Conservation (phyloP, 2,329 filamentous ascomycete species). For the Parafenestella ontariensis region DNA sequence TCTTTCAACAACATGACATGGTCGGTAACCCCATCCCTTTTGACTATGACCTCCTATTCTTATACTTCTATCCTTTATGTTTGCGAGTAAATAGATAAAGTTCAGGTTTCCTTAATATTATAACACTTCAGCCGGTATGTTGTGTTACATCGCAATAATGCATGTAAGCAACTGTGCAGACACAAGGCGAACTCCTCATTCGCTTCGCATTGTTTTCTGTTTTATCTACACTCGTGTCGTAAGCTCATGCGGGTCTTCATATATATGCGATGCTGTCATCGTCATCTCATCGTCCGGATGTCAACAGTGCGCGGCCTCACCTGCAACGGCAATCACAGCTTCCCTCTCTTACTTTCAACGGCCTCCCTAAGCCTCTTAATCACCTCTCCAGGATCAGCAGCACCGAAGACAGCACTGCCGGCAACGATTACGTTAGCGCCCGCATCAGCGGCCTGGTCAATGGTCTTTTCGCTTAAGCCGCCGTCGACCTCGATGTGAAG, state of each 20-base stretch:
- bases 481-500: constrained; percentile 98
- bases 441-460: constrained; percentile 91
- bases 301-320: background rate
- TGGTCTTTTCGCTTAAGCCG: constrained; percentile 84
- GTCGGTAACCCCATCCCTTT: too few relatives aligned
- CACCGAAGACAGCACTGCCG: constrained; percentile 93
- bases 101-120: background rate
- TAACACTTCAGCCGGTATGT: constrained; percentile 2
- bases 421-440: constrained; percentile 98
- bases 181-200: background rate
- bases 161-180: constrained; percentile 11
- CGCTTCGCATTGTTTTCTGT: background rate
- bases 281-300: background rate
- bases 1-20: too few relatives aligned
- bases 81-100: background rate
- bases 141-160: constrained; percentile 11
- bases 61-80: too few relatives aligned
- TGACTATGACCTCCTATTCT: too few relatives aligned
- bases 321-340: constrained; percentile 28
- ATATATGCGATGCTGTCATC: background rate
- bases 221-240: constrained; percentile 4
- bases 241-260: background rate
- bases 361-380: constrained; percentile 81
- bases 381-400: constrained; percentile 84
- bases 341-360: constrained; percentile 68